These are phyloP conservation scores for Tetrahymena borealis DNA, from an alignment of 73 alveolate genomes.

Conservation along the genomic window DNA sequence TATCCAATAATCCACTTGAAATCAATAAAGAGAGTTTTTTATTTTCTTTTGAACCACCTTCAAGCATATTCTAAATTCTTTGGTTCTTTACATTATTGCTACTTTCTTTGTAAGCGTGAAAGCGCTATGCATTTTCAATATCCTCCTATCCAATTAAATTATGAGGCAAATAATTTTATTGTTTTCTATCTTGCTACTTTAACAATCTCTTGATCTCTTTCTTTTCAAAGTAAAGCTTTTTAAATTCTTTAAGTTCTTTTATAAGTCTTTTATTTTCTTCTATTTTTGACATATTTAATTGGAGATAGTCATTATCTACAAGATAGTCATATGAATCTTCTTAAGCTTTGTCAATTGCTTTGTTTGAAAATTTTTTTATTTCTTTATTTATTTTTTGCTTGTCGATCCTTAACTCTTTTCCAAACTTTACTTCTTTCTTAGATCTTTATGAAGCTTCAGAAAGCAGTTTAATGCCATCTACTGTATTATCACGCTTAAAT, in stretches of 20 bases:
- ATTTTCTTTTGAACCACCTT: background rate
- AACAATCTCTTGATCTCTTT: background rate
- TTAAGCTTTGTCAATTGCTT: background rate
- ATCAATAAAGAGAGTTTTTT: background rate
- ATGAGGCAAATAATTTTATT: background rate
- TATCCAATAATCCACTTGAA: background rate
- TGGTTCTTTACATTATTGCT: background rate
- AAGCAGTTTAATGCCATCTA: background rate
- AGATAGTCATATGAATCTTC: background rate
- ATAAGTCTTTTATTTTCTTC: background rate
- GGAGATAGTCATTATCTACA: background rate
- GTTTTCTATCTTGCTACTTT: background rate
- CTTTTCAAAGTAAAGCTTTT: background rate
- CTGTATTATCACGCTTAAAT: background rate
- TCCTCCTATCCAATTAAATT: background rate
- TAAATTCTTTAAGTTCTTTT: background rate
- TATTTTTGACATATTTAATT: background rate
- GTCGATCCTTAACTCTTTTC: background rate
- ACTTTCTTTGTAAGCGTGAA: background rate
- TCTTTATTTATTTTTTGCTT: background rate
- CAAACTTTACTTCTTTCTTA: background rate
- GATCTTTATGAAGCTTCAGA: background rate
- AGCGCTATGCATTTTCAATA: background rate
- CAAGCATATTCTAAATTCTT: background rate
- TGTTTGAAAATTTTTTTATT: background rate